Evolutionary conservation across 192 early-diverging fungal species (phyloP).

Genomic region (Umbelopsis sp.): DNA sequence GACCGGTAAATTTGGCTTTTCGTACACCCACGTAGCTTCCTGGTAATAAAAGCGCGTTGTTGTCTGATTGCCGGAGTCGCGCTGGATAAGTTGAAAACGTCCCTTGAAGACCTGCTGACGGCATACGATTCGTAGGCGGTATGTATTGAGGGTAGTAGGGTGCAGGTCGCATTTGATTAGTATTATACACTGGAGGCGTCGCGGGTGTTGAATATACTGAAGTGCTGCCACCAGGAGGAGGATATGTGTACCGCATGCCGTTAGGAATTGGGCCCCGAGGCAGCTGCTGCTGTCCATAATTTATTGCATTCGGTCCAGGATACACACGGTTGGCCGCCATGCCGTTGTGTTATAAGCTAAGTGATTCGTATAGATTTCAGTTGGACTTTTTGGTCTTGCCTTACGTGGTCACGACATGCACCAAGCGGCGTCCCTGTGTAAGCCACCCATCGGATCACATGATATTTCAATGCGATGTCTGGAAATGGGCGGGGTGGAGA

Average conservation of each 20-base stretch:
- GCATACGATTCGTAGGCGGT: not conserved
- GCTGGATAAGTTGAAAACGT: constrained; percentile 52
- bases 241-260: constrained; percentile 11
- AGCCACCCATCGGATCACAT: not conserved
- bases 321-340: constrained; percentile 13
- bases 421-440: not conserved
- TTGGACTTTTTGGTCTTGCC: too few species aligned
- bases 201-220: not conserved
- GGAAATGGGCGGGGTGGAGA: not conserved
- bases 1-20: constrained; percentile 35
- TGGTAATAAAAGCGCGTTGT: constrained; percentile 53
- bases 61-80: constrained; percentile 49
- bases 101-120: constrained; percentile 27
- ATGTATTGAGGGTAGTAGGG: constrained; percentile 2
- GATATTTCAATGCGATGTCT: not conserved
- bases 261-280: not conserved
- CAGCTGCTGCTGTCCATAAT: not conserved
- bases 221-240: not conserved
- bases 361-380: not conserved
- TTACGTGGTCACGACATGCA: not conserved
- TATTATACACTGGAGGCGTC: not conserved
- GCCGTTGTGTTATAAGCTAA: not conserved
- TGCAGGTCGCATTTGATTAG: not conserved
- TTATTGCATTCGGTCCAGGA: not conserved
- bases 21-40: constrained; percentile 38